Base-by-base conservation (phyloP, 257 asterid species). In the Mitragyna speciosa region DNA sequence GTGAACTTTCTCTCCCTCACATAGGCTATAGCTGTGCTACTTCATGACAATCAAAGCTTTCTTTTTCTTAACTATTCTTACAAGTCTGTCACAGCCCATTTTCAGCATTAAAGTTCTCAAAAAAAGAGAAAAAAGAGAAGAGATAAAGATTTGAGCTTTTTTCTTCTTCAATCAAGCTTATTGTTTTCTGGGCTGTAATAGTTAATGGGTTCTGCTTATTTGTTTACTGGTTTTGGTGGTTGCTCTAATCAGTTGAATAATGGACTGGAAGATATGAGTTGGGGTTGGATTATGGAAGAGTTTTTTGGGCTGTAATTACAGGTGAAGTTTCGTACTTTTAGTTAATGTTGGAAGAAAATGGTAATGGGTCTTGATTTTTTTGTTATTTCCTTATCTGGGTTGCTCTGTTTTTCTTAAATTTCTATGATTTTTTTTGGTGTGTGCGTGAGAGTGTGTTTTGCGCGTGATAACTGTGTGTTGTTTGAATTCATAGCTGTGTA, bases 61-160 rank as follows among this genome's bases (percentile, higher is more conserved):
- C 85, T 86, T 86, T 87, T 87, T 87, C 82, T 82, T 87, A 83
- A 86, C 77, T 83, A 72, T 79, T 83, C 87, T 84, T 84, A 59
- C 76, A 67, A 67, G 76, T 58, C 80, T 75, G 84, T 30, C 68
- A 22, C 24, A 52, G 4, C 71, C 79, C 72, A 54, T 75, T 68
- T 43, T 81, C 69, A 36, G 83, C 75, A 33, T 75, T 61, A 26
- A 75, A 75, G 71, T 43, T 63, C 73, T 79, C 72, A 45, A 26
- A 73, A 47, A 75, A 5, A 54, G 58, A 45, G 56, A 7, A 12
- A 78, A 28, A n/a, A n/a, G 6, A 68, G 58, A 24, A 52, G 28
- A 47, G 52, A 4, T 70, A 17, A 36, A 80, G 39, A 15, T 41
- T 52, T 77, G 84, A 56, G 83, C 84, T 83, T 83, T 88, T 81